Percentiles rank a stretch among this genome's conserved stretches.
phyloP scores from a whole-genome alignment of 164 flowering plant genomes.

The Houttuynia cordata region DNA sequence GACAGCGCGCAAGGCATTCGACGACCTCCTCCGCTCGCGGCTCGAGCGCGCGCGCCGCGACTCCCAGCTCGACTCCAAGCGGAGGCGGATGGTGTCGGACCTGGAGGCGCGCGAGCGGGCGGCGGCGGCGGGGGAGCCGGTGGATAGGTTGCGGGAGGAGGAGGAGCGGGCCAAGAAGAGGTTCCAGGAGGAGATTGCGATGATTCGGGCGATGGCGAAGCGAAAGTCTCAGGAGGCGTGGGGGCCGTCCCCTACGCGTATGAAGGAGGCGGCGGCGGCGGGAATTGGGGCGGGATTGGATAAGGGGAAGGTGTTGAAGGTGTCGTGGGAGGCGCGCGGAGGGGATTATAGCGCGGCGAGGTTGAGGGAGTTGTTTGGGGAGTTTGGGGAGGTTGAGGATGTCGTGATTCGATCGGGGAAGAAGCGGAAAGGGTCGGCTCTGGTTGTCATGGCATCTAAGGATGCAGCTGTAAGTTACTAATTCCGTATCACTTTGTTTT shows the following conservation, averaged over 20 bases:
- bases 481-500: background rate
- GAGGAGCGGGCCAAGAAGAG: slow-evolving; percentile 53
- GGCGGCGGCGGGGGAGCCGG: slow-evolving; percentile 33
- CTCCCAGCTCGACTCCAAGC: slow-evolving; percentile 36
- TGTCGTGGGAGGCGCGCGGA: slow-evolving; percentile 56
- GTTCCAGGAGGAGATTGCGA: slow-evolving; percentile 54
- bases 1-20: slow-evolving; percentile 60
- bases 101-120: slow-evolving; percentile 64
- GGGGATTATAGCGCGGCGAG: slow-evolving; percentile 42
- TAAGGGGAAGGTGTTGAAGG: slow-evolving; percentile 53
- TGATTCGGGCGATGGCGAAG: slow-evolving; percentile 50
- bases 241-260: slow-evolving; percentile 8
- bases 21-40: slow-evolving; percentile 52
- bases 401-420: slow-evolving; percentile 42
- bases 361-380: slow-evolving; percentile 43
- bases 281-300: slow-evolving; percentile 23
- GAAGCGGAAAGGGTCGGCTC: slow-evolving; percentile 60
- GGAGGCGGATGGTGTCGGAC: slow-evolving; percentile 64
- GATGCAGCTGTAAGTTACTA: slow-evolving; percentile 56
- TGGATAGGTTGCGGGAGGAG: slow-evolving; percentile 28
- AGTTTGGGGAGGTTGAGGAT: slow-evolving; percentile 81
- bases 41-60: slow-evolving; percentile 34
- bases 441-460: slow-evolving; percentile 67
- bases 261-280: background rate
- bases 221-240: slow-evolving; percentile 15